A percentile compares a stretch with the other conserved stretches of the same genome.
These are phyloP conservation scores for Globisporangium sylvaticum DNA, from an alignment of 352 stramenopile species.

Conservation along the genomic window DNA sequence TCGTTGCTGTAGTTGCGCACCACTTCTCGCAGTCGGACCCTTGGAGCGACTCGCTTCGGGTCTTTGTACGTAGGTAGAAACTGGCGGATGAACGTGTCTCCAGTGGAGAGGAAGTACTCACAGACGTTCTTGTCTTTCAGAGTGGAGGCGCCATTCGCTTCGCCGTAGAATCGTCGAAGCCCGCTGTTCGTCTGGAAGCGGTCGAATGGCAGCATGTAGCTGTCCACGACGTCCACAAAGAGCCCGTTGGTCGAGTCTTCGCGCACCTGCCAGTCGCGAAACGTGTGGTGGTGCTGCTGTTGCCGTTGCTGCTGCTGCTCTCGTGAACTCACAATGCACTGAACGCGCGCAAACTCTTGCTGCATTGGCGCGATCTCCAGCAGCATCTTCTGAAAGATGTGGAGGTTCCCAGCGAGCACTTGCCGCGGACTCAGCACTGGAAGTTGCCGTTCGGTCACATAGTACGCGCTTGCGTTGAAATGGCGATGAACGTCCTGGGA, in stretches of 20 bases:
- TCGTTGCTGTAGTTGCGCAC: slow-evolving; percentile 1
- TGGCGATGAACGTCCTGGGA: too few relatives aligned
- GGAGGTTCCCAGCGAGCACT: too few relatives aligned
- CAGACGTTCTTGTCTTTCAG: background rate
- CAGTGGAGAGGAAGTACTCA: background rate
- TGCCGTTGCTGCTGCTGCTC: background rate
- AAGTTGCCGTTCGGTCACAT: too few relatives aligned
- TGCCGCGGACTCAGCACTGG: too few relatives aligned
- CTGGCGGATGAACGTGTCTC: background rate
- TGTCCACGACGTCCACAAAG: background rate
- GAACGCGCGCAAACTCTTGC: too few relatives aligned
- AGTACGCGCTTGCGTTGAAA: too few relatives aligned
- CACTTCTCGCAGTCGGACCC: background rate
- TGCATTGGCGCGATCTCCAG: too few relatives aligned
- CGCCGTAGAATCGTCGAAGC: background rate
- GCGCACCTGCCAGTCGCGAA: slow-evolving; percentile 1
- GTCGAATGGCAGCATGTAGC: background rate
- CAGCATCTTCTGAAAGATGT: too few relatives aligned
- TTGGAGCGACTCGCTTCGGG: background rate
- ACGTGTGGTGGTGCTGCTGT: background rate
- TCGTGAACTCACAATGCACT: background rate
- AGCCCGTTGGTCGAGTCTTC: slow-evolving; percentile 1
- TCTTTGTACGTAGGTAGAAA: background rate
- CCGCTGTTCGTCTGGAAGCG: background rate
- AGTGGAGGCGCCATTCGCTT: background rate